A percentile compares a stretch with the other conserved stretches of the same genome.
Conservation (phyloP, 2,329 filamentous ascomycete genomes). For the Rutstroemia sydowiana region DNA sequence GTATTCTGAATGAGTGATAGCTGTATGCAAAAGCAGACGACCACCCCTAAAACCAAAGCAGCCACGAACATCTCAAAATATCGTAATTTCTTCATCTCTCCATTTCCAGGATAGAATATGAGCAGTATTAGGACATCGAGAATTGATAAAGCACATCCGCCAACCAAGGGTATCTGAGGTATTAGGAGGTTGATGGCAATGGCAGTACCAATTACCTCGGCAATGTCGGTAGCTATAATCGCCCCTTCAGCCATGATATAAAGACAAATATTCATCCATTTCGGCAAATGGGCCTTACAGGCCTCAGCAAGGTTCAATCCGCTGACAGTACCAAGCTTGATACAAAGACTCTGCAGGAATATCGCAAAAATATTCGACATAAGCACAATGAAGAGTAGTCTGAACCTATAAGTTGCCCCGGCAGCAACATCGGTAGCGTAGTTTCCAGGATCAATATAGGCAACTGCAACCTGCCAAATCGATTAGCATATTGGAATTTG, state of each 20-base stretch:
- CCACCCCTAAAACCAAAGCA: slow-evolving; percentile 58
- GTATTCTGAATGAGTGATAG: slow-evolving; percentile 53
- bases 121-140: slow-evolving; percentile 61
- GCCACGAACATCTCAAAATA: slow-evolving; percentile 60
- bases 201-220: slow-evolving; percentile 58
- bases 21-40: slow-evolving; percentile 64
- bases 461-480: slow-evolving; percentile 28
- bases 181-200: slow-evolving; percentile 62
- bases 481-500: slow-evolving; percentile 4
- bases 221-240: slow-evolving; percentile 53
- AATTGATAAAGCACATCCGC: slow-evolving; percentile 61
- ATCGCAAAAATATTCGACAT: slow-evolving; percentile 53
- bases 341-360: slow-evolving; percentile 48
- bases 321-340: slow-evolving; percentile 48
- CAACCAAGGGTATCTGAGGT: slow-evolving; percentile 56
- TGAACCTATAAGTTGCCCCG: slow-evolving; percentile 45
- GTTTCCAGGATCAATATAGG: slow-evolving; percentile 41
- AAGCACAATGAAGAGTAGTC: slow-evolving; percentile 47
- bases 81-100: slow-evolving; percentile 50
- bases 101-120: slow-evolving; percentile 54
- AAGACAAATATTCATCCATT: slow-evolving; percentile 45
- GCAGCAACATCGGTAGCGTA: slow-evolving; percentile 52
- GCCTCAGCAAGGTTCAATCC: slow-evolving; percentile 46
- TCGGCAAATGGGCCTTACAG: slow-evolving; percentile 41
- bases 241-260: slow-evolving; percentile 48